A percentile compares a stretch with the other conserved stretches of the same genome.
Evolutionary conservation across 179 eudicot species (phyloP).

Genomic region (Nepenthes alata): DNA sequence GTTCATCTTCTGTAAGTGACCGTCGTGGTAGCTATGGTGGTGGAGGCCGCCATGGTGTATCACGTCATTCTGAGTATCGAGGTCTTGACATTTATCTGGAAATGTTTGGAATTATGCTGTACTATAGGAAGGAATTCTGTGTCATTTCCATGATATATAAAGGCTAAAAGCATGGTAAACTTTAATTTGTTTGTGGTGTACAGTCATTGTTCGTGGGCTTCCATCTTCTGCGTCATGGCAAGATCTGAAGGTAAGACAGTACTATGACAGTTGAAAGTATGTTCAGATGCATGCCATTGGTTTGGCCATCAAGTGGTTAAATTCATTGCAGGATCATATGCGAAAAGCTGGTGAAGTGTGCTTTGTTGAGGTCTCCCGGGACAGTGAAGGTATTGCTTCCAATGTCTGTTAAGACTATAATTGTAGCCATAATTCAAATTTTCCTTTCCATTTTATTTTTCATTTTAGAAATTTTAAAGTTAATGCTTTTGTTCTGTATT

Average conservation of each 20-base stretch:
- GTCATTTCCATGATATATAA: background rate
- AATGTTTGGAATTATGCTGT: too few species aligned
- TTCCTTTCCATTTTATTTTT: background rate
- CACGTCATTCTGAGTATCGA: conserved; percentile 80
- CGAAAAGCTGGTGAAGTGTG: conserved; percentile 99
- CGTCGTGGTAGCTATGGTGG: conserved; percentile 50
- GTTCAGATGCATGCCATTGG: background rate
- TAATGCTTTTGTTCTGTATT: background rate
- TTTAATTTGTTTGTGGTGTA: conserved; percentile 4
- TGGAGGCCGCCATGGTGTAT: conserved; percentile 49
- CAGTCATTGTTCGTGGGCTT: conserved; percentile 91
- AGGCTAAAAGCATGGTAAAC: background rate
- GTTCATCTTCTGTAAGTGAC: conserved; percentile 64
- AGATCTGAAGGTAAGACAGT: conserved; percentile 68
- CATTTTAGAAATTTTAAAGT: background rate
- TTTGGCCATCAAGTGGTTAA: background rate
- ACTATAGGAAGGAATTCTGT: background rate
- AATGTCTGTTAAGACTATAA: too few species aligned
- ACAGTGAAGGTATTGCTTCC: conserved; percentile 58
- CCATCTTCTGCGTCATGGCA: conserved; percentile 99
- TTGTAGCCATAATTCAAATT: too few species aligned
- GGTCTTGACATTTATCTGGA: conserved; percentile 25
- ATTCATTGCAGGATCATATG: conserved; percentile 82
- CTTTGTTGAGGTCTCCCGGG: conserved; percentile 91
- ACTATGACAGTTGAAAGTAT: background rate